Percentiles rank a stretch among this genome's conserved stretches.
Conservation (phyloP, 2,329 filamentous ascomycete genomes). For the Xylariomycetidae sp. region DNA sequence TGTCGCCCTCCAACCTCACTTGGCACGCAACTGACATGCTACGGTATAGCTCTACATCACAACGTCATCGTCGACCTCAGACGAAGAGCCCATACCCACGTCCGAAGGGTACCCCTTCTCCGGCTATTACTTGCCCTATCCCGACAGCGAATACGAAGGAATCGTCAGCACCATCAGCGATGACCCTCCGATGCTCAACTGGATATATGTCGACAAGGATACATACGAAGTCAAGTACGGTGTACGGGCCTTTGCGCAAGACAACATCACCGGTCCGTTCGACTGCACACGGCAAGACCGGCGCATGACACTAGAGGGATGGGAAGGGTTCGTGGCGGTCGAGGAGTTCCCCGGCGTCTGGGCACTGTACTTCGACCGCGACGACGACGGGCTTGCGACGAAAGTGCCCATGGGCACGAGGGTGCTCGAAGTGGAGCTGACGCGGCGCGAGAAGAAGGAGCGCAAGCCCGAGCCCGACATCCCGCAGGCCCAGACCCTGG, state of each 20-base stretch:
- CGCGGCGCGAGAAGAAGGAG: constrained; percentile 43
- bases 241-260: constrained; percentile 34
- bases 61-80: constrained; percentile 25
- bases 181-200: constrained; percentile 44
- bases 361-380: constrained; percentile 42
- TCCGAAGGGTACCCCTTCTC: constrained; percentile 44
- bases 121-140: constrained; percentile 53
- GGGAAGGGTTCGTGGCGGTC: constrained; percentile 45
- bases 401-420: constrained; percentile 42
- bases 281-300: constrained; percentile 48
- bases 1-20: not conserved
- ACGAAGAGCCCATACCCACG: constrained; percentile 18
- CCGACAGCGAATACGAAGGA: constrained; percentile 40
- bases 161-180: constrained; percentile 43
- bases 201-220: constrained; percentile 41
- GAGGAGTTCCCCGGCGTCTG: constrained; percentile 37
- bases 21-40: not conserved
- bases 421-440: constrained; percentile 50
- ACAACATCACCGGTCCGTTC: constrained; percentile 40
- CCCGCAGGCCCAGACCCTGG: constrained; percentile 19
- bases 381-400: constrained; percentile 36
- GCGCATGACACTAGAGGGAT: constrained; percentile 41
- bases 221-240: constrained; percentile 43
- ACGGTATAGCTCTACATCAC: constrained; percentile 39
- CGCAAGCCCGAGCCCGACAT: constrained; percentile 25